Evolutionary conservation across 2,329 filamentous ascomycete genomes (phyloP).

Genomic region (Aspergillus terreus): DNA sequence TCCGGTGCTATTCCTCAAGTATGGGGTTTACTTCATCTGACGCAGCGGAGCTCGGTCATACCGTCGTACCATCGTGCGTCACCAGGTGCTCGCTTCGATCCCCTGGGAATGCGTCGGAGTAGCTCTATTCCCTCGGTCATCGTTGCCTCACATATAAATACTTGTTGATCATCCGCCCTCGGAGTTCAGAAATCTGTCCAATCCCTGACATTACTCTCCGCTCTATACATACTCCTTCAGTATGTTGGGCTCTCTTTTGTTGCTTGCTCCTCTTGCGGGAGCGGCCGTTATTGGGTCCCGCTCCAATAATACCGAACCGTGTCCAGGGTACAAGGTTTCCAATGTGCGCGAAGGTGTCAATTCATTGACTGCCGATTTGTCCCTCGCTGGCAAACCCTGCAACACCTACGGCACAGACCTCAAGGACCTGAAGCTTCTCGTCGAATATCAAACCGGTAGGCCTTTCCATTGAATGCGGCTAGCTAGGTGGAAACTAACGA

Average conservation of each 20-base stretch:
- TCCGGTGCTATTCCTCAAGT: neutral
- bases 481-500: neutral
- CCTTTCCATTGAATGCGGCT: neutral
- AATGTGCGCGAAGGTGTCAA: conserved; percentile 30
- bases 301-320: conserved; percentile 16
- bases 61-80: conserved; percentile 6
- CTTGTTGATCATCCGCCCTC: neutral
- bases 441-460: conserved; percentile 60
- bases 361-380: conserved; percentile 66
- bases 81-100: neutral
- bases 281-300: conserved; percentile 21
- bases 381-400: conserved; percentile 63
- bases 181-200: neutral
- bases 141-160: conserved; percentile 3
- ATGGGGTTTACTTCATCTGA: conserved; percentile 5
- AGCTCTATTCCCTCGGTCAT: neutral
- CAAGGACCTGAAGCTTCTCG: conserved; percentile 52
- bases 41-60: conserved; percentile 7
- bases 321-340: conserved; percentile 37
- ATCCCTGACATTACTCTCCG: neutral
- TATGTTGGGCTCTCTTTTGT: conserved; percentile 25
- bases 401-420: conserved; percentile 59
- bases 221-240: conserved; percentile 3
- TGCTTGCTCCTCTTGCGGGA: conserved; percentile 26
- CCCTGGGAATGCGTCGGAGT: neutral